Conservation (phyloP, 2,329 filamentous ascomycete genomes). For the Parascedosporium putredinis region DNA sequence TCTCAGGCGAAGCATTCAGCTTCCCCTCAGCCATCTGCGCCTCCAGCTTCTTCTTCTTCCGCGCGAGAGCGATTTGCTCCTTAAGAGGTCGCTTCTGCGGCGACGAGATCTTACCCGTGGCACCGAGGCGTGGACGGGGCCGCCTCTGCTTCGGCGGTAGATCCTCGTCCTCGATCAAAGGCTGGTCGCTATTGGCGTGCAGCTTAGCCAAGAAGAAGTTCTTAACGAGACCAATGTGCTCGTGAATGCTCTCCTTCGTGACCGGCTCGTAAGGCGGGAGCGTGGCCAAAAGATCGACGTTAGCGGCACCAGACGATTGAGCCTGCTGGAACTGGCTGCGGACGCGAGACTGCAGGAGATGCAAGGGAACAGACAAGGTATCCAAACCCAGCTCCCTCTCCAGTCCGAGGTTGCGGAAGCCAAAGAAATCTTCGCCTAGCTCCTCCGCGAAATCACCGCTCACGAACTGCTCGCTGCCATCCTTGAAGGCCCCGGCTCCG, state of each 20-base stretch:
- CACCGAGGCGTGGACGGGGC: conserved; percentile 53
- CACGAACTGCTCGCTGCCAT: conserved; percentile 94
- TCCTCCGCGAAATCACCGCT: conserved; percentile 96
- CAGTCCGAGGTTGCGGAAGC: conserved; percentile 88
- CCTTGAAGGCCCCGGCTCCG: conserved; percentile 84
- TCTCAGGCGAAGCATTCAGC: conserved; percentile 25
- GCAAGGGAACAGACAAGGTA: conserved; percentile 81
- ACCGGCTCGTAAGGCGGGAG: conserved; percentile 66
- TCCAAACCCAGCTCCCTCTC: conserved; percentile 84
- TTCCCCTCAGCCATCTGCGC: conserved; percentile 43
- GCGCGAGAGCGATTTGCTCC: conserved; percentile 72
- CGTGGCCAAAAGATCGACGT: conserved; percentile 53
- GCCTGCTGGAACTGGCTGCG: conserved; percentile 74
- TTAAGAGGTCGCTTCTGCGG: conserved; percentile 74
- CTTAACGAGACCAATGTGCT: conserved; percentile 78
- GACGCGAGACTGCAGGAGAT: conserved; percentile 86
- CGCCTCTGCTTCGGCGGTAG: conserved; percentile 83
- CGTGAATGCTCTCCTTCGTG: conserved; percentile 64
- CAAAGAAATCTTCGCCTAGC: conserved; percentile 97
- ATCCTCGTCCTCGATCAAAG: conserved; percentile 88
- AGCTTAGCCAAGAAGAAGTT: conserved; percentile 88
- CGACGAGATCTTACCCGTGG: conserved; percentile 76
- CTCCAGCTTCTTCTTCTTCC: conserved; percentile 77
- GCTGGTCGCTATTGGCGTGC: conserved; percentile 68
- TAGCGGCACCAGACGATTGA: conserved; percentile 46